A percentile compares a stretch with the other conserved stretches of the same genome.
These are phyloP conservation scores for Anastatica hierochuntica DNA, from an alignment of 345 rosid genomes.

Conservation along the genomic window DNA sequence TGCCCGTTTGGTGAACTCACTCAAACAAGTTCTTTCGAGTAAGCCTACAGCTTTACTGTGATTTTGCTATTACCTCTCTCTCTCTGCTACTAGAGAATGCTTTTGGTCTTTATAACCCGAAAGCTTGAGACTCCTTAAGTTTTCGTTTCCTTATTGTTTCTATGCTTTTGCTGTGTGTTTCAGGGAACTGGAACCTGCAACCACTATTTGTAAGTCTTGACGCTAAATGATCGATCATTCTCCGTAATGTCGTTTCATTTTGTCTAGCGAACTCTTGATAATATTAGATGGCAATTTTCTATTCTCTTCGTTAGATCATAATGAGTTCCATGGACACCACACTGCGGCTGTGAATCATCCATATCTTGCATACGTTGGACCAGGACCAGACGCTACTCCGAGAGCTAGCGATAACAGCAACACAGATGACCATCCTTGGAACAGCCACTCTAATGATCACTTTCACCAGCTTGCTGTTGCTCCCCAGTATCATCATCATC, in stretches of 20 bases:
- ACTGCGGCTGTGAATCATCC: slow-evolving; percentile 42
- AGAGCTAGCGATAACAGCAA: slow-evolving; percentile 32
- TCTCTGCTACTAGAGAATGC: background rate
- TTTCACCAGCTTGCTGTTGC: slow-evolving; percentile 43
- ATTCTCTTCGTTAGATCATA: slow-evolving; percentile 34
- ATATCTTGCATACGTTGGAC: slow-evolving; percentile 44
- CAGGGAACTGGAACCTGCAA: slow-evolving; percentile 59
- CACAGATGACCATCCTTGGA: slow-evolving; percentile 47
- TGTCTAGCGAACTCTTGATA: slow-evolving; percentile 8
- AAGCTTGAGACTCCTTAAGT: too few species aligned
- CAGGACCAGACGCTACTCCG: slow-evolving; percentile 34
- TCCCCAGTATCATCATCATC: slow-evolving; percentile 38
- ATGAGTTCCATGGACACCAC: slow-evolving; percentile 38
- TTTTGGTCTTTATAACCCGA: slow-evolving; percentile 11
- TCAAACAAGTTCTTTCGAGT: slow-evolving; percentile 44
- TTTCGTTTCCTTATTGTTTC: too few species aligned
- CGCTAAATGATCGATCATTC: background rate
- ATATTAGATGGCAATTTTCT: slow-evolving; percentile 10
- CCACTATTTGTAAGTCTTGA: slow-evolving; percentile 50
- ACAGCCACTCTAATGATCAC: slow-evolving; percentile 33
- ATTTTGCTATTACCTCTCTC: background rate
- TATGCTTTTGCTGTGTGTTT: slow-evolving; percentile 19
- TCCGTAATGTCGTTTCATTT: slow-evolving; percentile 6
- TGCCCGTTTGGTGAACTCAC: slow-evolving; percentile 55
- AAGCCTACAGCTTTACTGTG: slow-evolving; percentile 24